These are phyloP conservation scores for Diospyros lotus DNA, from an alignment of 148 eudicot genomes.

Conservation along the genomic window DNA sequence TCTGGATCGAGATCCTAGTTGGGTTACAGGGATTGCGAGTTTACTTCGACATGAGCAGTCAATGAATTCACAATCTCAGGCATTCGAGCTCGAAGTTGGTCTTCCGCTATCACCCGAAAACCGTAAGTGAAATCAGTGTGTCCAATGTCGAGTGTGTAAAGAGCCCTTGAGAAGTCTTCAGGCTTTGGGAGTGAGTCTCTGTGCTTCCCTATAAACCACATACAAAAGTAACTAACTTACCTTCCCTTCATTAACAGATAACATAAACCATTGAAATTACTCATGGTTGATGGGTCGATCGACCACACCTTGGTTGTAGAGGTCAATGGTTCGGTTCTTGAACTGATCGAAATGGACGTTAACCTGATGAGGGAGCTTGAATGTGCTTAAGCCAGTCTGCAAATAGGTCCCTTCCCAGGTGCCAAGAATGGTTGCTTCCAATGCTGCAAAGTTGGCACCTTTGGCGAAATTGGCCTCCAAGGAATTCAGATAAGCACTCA, in stretches of 20 bases:
- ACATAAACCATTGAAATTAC: neutral
- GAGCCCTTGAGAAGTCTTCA: constrained; percentile 57
- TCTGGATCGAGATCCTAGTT: neutral
- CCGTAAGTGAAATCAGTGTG: constrained; percentile 69
- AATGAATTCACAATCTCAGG: constrained; percentile 44
- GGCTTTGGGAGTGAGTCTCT: constrained; percentile 46
- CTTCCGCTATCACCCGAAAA: constrained; percentile 40
- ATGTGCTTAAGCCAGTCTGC: constrained; percentile 56
- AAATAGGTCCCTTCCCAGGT: constrained; percentile 47
- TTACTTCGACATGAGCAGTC: constrained; percentile 54
- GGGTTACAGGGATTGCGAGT: neutral
- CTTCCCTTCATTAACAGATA: neutral
- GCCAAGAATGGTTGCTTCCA: constrained; percentile 41
- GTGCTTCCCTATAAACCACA: constrained; percentile 26
- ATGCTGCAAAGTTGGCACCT: constrained; percentile 43
- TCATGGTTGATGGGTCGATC: neutral
- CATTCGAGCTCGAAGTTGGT: constrained; percentile 34
- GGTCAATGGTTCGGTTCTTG: constrained; percentile 45
- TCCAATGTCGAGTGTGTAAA: constrained; percentile 75
- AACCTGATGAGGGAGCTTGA: constrained; percentile 59
- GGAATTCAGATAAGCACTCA: constrained; percentile 41
- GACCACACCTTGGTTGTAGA: constrained; percentile 41
- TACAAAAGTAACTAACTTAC: neutral
- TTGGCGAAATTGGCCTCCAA: constrained; percentile 27
- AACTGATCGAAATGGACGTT: constrained; percentile 51